Evolutionary conservation across 306 rosid genomes (phyloP).

Genomic region (Prunus padus): DNA sequence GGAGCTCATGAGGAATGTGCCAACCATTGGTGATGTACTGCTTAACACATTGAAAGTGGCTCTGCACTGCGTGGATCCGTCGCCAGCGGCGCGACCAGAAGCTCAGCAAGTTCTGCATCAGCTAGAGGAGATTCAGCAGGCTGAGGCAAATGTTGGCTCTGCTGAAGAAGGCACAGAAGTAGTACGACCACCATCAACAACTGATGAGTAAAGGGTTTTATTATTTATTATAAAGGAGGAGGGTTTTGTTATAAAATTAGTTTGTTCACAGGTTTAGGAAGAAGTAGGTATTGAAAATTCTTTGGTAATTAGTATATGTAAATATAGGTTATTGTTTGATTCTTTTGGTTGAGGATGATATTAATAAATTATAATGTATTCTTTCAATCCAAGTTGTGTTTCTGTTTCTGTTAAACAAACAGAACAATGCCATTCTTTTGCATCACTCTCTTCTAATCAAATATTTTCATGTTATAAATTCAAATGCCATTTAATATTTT

Average conservation of each 20-base stretch:
- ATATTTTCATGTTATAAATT: no score
- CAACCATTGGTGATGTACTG: slow-evolving; percentile 60
- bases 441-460: no score
- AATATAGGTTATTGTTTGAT: slow-evolving; percentile 24
- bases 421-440: no score
- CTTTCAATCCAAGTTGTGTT: slow-evolving; percentile 16
- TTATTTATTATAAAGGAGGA: background rate
- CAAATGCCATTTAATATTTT: no score
- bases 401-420: slow-evolving; percentile 20
- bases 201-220: slow-evolving; percentile 33
- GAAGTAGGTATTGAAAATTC: slow-evolving; percentile 17
- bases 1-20: slow-evolving; percentile 77
- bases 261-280: slow-evolving; percentile 6
- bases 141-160: slow-evolving; percentile 48
- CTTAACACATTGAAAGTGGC: slow-evolving; percentile 83
- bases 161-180: slow-evolving; percentile 40
- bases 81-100: slow-evolving; percentile 77
- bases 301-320: slow-evolving; percentile 37
- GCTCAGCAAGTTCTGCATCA: slow-evolving; percentile 76
- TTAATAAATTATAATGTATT: slow-evolving; percentile 17
- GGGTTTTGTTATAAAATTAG: background rate
- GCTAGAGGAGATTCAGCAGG: slow-evolving; percentile 66
- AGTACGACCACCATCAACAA: slow-evolving; percentile 25
- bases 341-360: slow-evolving; percentile 27
- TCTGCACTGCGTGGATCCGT: slow-evolving; percentile 85